Evolutionary conservation across 192 early-diverging fungal species (phyloP), one percentile per base, ranked within the genome.

Genomic region (Linnemannia exigua): DNA sequence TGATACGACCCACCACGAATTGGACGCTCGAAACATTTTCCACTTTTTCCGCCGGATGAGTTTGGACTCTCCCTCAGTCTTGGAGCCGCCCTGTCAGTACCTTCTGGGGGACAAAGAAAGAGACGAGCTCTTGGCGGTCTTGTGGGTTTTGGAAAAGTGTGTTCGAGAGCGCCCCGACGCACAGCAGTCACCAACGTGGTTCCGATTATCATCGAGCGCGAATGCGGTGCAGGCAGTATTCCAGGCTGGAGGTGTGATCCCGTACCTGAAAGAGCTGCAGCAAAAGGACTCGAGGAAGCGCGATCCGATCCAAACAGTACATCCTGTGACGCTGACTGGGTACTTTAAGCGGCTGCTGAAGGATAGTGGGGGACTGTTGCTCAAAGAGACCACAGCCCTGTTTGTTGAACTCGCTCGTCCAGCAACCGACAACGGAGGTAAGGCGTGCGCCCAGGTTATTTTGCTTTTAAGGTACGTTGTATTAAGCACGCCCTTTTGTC

Each of bases 181-280:
- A 0, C 77, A 86, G n/a, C 84, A 86, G 35, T 79, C 84, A 8
- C 78, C 77, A 1, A 86, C 84, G 28, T 86, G 84, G 84, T 86
- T 86, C 70, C 84, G 84, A 35, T 38, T 80, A 41, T 86, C 84
- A 12, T 86, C 84, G 16, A 86, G 84, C 48, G 79, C 75, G n/a
- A 75, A 16, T 50, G 84, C 78, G 11, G 79, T 86, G 0, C 77
- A 86, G 66, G 78, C 78, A 0, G 50, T 86, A 0, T 76, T 31
- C 19, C 50, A 72, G 36, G 72, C 77, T 33, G 79, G 84, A 36
- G 84, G 84, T 0, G 70, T 86, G 11, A 70, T 80, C 14, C 74
- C 78, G 0, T 86, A 86, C 36, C 25, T 80, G 48, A 79, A 76
- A 51, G 78, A 72, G n/a, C 35, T 86, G 25, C 70, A 66, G n/a